A percentile compares a stretch with the other conserved stretches of the same genome.
phyloP scores from a whole-genome alignment of 495 filamentous ascomycete species.

The Hyaloscypha bicolor region DNA sequence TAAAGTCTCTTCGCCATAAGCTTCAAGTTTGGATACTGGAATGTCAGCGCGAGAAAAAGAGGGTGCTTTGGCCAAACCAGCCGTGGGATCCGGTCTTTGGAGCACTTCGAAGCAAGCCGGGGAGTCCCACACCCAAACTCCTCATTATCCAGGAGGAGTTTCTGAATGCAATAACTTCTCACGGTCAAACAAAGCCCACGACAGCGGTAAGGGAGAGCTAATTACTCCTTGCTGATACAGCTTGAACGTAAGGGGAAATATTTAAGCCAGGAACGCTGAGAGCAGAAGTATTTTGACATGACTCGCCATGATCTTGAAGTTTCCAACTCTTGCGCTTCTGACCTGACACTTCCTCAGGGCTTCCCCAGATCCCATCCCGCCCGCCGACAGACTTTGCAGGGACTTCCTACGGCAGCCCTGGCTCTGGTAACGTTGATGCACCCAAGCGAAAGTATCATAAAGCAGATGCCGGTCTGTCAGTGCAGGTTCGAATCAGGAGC shows the following conservation, averaged over 20 bases:
- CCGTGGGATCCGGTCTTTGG: not conserved
- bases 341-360: not conserved
- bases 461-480: not conserved
- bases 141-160: not conserved
- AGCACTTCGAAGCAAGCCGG: not conserved
- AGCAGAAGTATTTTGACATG: not conserved
- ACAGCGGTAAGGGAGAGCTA: too few species aligned
- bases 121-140: not conserved
- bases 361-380: not conserved
- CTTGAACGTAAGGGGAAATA: not conserved
- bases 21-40: not conserved
- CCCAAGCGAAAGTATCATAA: not conserved
- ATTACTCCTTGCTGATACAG: too few species aligned
- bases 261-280: too few species aligned
- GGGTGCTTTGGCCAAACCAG: not conserved
- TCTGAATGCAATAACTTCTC: not conserved
- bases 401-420: not conserved
- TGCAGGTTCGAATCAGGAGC: not conserved
- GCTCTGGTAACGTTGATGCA: not conserved
- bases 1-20: not conserved
- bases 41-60: not conserved
- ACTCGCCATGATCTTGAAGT: not conserved
- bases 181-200: too few species aligned
- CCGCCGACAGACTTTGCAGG: not conserved
- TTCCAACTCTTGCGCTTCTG: not conserved